Evolutionary conservation across 768 basidiomycete species (phyloP).

Genomic region (Pleurotus sapidus): DNA sequence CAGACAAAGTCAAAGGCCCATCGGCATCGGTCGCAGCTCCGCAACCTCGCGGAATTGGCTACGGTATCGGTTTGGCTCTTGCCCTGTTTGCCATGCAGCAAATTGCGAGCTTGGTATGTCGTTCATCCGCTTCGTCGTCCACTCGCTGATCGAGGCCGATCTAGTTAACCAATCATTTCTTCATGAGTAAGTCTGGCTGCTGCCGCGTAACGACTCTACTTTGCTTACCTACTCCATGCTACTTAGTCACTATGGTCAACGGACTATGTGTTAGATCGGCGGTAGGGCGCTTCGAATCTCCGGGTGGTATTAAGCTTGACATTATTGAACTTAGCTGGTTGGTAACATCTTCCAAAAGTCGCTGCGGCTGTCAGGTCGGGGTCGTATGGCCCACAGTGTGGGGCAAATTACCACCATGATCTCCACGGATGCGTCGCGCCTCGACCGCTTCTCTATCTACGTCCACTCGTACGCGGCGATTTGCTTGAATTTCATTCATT

Average conservation of each 20-base stretch:
- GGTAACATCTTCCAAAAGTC: slow-evolving; percentile 48
- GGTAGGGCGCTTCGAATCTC: slow-evolving; percentile 18
- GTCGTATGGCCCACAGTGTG: slow-evolving; percentile 40
- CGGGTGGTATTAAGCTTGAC: not conserved
- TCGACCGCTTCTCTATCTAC: slow-evolving; percentile 32
- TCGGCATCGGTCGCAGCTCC: slow-evolving; percentile 20
- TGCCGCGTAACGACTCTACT: not conserved
- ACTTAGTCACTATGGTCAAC: slow-evolving; percentile 29
- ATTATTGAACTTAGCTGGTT: slow-evolving; percentile 13
- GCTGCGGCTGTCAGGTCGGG: slow-evolving; percentile 47
- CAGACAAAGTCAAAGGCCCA: slow-evolving; percentile 29
- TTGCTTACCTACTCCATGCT: not conserved
- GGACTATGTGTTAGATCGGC: slow-evolving; percentile 33
- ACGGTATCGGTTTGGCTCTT: slow-evolving; percentile 50
- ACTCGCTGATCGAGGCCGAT: not conserved
- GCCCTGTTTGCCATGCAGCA: slow-evolving; percentile 52
- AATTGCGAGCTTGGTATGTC: slow-evolving; percentile 28
- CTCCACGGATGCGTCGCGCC: slow-evolving; percentile 40
- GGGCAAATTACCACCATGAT: slow-evolving; percentile 54
- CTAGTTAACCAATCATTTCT: slow-evolving; percentile 29
- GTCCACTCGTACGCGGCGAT: slow-evolving; percentile 21
- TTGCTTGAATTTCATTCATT: not conserved
- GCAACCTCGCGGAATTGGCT: slow-evolving; percentile 43
- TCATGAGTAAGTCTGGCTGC: slow-evolving; percentile 18
- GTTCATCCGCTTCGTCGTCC: not conserved